Base-by-base conservation (phyloP, 129 eudicot species). In the Centaurea solstitialis region DNA sequence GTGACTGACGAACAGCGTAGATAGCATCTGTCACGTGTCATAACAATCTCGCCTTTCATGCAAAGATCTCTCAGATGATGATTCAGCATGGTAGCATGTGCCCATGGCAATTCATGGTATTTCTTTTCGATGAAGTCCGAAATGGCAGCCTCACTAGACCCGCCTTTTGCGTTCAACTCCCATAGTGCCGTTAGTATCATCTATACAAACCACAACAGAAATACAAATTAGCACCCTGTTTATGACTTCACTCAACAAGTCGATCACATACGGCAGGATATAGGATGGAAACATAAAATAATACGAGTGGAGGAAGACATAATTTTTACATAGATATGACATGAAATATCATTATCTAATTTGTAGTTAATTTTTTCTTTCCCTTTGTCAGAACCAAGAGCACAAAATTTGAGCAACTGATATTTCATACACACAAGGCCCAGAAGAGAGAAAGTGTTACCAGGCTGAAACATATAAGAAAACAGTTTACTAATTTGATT, bases 91-190 rank as follows among this genome's bases (percentile, higher is more conserved):
- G 83, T 73, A 53, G 76, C 21, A 79, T 91, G 96, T 80, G 91
- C 88, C 87, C 82, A 87, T 30, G 96, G 93, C 79, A 91, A 81
- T 65, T 83, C 90, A 41, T 75, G 70, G 78, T 84, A 85, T 40
- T 88, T 72, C 37, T 72, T 65, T 78, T 18, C 4, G 37, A 91
- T 89, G 50, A 80, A 85, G 35, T 83, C 62, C 4, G 88, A 88
- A 66, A 91, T 91, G 61, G 85, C 68, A 73, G 83, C 96, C 81
- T 85, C 89, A 72, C 61, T 87, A 30, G 91, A 85, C 68, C 87
- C 93, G 64, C 84, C 87, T 83, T 85, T 82, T 68, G 77, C 84
- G 72, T 89, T 76, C 73, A 91, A 78, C 89, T 86, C 82, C 80
- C 61, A 59, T 3, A 91, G 79, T 24, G 96, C 93, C 5, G 68